A percentile compares a stretch with the other conserved stretches of the same genome.
These are phyloP conservation scores for Aspergillus chevalieri DNA, from an alignment of 2,329 filamentous ascomycete genomes.

Conservation along the genomic window DNA sequence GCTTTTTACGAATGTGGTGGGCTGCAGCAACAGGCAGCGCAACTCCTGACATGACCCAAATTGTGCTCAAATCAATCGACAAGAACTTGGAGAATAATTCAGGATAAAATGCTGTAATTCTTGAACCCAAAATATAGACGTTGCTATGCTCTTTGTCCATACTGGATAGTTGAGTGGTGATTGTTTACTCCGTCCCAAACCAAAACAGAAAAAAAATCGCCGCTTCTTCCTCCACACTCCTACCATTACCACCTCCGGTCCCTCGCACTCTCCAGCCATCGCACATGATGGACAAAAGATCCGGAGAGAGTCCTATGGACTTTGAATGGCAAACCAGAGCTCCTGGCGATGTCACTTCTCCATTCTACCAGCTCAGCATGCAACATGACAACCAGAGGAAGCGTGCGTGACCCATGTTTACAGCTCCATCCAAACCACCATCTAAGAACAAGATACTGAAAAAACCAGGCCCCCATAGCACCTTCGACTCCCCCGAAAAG, in stretches of 20 bases:
- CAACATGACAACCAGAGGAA: slow-evolving; percentile 39
- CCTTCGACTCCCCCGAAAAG: slow-evolving; percentile 47
- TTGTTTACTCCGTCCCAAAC: slow-evolving; percentile 1
- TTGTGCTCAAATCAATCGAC: too few relatives aligned
- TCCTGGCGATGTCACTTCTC: slow-evolving; percentile 41
- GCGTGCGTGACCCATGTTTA: slow-evolving; percentile 27
- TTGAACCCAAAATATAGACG: not conserved
- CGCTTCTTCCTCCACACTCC: slow-evolving; percentile 18
- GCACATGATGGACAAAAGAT: slow-evolving; percentile 31
- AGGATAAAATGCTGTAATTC: not conserved
- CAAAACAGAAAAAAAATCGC: not conserved
- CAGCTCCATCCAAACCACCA: not conserved
- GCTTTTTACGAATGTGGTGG: too few relatives aligned
- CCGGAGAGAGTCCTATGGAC: slow-evolving; percentile 46
- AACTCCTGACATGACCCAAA: too few relatives aligned
- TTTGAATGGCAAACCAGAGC: slow-evolving; percentile 44
- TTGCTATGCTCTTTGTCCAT: not conserved
- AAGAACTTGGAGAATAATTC: not conserved
- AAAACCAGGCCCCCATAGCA: slow-evolving; percentile 32
- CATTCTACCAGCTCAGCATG: slow-evolving; percentile 43
- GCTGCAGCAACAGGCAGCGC: too few relatives aligned
- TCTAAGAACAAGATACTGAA: not conserved
- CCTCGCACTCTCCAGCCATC: slow-evolving; percentile 4
- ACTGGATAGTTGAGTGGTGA: not conserved
- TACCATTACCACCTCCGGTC: slow-evolving; percentile 6